Percentiles rank a stretch among this genome's conserved stretches.
Conservation (phyloP, 2,329 filamentous ascomycete genomes). For the Purpureocillium lavendulum region DNA sequence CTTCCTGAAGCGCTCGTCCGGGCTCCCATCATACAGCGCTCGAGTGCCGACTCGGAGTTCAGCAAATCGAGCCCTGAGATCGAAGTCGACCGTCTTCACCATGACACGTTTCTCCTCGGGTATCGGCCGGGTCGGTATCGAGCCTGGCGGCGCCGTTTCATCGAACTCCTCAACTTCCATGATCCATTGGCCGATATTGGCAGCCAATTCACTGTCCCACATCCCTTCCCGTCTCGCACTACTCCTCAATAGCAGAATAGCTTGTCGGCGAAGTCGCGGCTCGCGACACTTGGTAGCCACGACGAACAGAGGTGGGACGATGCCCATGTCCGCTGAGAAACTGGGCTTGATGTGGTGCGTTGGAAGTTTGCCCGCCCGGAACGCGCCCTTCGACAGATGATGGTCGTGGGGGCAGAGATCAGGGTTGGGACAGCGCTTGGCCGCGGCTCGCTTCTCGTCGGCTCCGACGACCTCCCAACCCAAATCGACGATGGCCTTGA, state of each 20-base stretch:
- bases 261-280: constrained; percentile 45
- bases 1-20: constrained; percentile 37
- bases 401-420: constrained; percentile 32
- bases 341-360: constrained; percentile 48
- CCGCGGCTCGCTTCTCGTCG: constrained; percentile 42
- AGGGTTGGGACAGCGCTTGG: constrained; percentile 34
- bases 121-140: constrained; percentile 19
- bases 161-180: constrained; percentile 45
- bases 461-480: constrained; percentile 52
- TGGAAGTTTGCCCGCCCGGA: constrained; percentile 32
- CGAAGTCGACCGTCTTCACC: constrained; percentile 48
- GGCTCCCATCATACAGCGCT: constrained; percentile 35
- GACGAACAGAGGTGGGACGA: constrained; percentile 56
- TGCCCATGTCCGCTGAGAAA: constrained; percentile 56
- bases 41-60: constrained; percentile 45
- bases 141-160: background rate
- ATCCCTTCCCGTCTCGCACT: constrained; percentile 58
- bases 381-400: constrained; percentile 20
- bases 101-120: constrained; percentile 48
- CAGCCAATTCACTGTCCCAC: constrained; percentile 57
- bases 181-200: constrained; percentile 47
- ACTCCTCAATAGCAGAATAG: constrained; percentile 51
- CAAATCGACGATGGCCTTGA: constrained; percentile 46
- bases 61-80: constrained; percentile 42
- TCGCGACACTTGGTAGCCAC: constrained; percentile 60